Evolutionary conservation across 257 asterid genomes (phyloP), one percentile per base, ranked within the genome.

Genomic region (Verbascum thapsus): DNA sequence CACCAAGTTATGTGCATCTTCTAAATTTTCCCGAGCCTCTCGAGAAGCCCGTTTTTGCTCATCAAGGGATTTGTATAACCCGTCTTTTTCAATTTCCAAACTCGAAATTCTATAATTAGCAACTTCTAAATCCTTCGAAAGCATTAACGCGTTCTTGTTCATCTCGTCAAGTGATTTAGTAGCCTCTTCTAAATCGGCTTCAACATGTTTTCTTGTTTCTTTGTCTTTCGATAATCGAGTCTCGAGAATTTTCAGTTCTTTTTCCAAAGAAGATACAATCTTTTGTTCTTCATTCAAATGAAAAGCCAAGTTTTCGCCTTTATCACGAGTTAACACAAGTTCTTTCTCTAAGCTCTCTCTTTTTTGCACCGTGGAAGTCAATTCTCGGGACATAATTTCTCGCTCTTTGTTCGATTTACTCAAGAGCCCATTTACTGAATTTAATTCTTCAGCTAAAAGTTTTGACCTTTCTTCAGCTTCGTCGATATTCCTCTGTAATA

Each of bases 1-100:
- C 20, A 87, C 78, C 69, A 89, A 57, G 66, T 53, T 79, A 58
- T 76, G 89, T 1, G 97, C 95, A 6, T 87, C 97, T 72, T 92
- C 99, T 79, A 88, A 53, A 61, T 92, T 87, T 59, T 87, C 92
- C 11, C 76, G 75, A 12, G 85, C 85, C 76, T 81, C 94, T 63
- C 64, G 79, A 16, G 87, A 65, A 4, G 57, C 69, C 41, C 32
- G 72, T 50, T 73, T 85, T 61, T 88, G 95, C 75, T 87, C 88
- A 0, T 83, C 83, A 11, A 85, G 80, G 43, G 90, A 61, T 39
- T 64, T 78, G 18, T 61, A 60, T 52, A 82, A 75, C 1, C 73
- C 72, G 1, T 80, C 88, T 65, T 72, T 89, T 77, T 92, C 96
- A 3, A 72, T 82, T 62, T 82, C 94, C 34, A 87, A 65, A 69